These are phyloP conservation scores for Ceratocystis alfenasii DNA, from an alignment of 2,329 filamentous ascomycete species.

Conservation along the genomic window DNA sequence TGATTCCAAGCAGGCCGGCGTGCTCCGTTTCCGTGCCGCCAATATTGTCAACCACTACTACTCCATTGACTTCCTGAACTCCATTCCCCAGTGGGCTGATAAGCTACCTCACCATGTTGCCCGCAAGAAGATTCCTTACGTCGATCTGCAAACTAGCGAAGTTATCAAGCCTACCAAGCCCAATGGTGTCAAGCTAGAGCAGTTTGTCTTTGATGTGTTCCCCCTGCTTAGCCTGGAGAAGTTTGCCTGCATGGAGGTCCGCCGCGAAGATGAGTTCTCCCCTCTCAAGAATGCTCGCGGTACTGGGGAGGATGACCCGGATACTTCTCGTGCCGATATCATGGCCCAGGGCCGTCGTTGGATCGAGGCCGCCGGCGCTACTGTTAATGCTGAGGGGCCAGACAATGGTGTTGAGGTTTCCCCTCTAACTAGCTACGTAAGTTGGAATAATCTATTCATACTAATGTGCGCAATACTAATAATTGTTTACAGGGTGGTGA, in stretches of 20 bases:
- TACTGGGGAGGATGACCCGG: constrained; percentile 82
- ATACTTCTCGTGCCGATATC: constrained; percentile 84
- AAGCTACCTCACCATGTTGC: constrained; percentile 90
- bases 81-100: constrained; percentile 74
- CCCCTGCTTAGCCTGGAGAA: constrained; percentile 68
- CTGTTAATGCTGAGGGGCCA: constrained; percentile 52
- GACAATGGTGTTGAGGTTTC: constrained; percentile 75
- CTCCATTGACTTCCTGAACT: constrained; percentile 82
- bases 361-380: constrained; percentile 66
- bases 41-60: constrained; percentile 99
- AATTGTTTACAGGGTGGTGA: constrained; percentile 42
- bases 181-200: constrained; percentile 97
- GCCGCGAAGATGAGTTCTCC: constrained; percentile 94
- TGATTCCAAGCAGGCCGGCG: constrained; percentile 64
- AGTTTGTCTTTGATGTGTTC: constrained; percentile 79
- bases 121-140: constrained; percentile 91
- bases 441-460: constrained; percentile 33
- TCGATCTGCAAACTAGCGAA: constrained; percentile 64
- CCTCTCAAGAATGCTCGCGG: constrained; percentile 84
- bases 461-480: neutral
- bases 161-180: constrained; percentile 83
- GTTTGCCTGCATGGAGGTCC: constrained; percentile 93
- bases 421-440: constrained; percentile 88
- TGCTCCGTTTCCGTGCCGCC: constrained; percentile 91
- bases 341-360: constrained; percentile 81